Percentiles rank a stretch among this genome's conserved stretches.
Evolutionary conservation across 2,329 filamentous ascomycete genomes (phyloP).

Genomic region (Cladorrhinum sp.): DNA sequence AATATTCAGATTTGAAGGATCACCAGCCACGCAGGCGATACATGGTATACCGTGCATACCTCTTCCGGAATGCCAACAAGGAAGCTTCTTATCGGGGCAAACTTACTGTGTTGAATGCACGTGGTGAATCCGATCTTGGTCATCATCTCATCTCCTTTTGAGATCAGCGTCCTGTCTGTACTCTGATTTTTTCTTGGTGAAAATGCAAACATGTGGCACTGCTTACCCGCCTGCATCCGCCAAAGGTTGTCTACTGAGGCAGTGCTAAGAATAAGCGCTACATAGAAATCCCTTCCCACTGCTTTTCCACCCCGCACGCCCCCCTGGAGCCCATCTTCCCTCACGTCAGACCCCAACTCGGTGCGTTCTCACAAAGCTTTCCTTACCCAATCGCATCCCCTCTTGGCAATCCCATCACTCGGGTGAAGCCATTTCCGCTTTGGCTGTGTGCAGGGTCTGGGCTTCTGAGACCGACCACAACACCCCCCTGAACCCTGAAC

Average conservation of each 20-base stretch:
- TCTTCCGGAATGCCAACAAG: no score
- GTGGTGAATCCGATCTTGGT: no score
- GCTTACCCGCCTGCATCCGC: constrained; percentile 1
- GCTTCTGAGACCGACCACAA: not conserved
- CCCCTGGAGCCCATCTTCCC: not conserved
- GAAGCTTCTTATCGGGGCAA: no score
- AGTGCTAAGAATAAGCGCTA: constrained; percentile 7
- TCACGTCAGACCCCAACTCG: not conserved
- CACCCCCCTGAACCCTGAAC: not conserved
- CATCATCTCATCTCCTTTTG: not conserved
- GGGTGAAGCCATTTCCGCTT: not conserved
- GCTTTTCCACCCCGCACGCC: no score
- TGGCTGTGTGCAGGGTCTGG: not conserved
- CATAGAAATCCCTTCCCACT: not conserved
- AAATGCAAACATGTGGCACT: not conserved
- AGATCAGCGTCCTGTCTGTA: not conserved
- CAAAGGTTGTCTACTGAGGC: not conserved
- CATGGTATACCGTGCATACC: not conserved
- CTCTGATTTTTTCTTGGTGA: not conserved
- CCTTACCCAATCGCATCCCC: not conserved
- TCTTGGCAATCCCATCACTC: not conserved
- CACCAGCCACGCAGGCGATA: not conserved
- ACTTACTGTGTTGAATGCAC: no score
- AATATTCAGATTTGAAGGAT: not conserved
- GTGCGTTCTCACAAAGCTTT: no score